phyloP scores from a whole-genome alignment of 2,329 filamentous ascomycete species.

The Nigrospora oryzae region DNA sequence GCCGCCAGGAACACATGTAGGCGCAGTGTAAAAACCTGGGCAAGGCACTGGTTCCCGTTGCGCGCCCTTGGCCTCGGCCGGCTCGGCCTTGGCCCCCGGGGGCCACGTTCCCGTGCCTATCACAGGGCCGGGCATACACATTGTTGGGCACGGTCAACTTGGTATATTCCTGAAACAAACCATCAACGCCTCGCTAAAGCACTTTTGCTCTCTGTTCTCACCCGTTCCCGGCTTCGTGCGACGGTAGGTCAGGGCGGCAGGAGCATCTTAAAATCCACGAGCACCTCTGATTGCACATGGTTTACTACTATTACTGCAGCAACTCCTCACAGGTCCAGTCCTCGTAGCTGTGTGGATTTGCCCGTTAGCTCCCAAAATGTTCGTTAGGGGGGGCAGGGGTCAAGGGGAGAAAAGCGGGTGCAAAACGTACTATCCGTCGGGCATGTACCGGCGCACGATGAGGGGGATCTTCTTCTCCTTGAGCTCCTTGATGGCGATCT shows the following conservation, averaged over 20 bases:
- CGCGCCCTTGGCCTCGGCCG: no score
- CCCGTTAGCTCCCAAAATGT: not conserved
- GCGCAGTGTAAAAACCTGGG: no score
- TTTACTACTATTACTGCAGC: slow-evolving; percentile 40
- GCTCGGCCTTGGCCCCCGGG: no score
- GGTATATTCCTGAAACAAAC: slow-evolving; percentile 2
- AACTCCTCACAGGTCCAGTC: slow-evolving; percentile 99
- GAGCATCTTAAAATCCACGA: not conserved
- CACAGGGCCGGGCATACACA: no score
- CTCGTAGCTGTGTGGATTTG: slow-evolving; percentile 65
- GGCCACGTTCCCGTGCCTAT: no score
- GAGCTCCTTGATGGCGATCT: slow-evolving; percentile 96
- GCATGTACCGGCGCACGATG: slow-evolving; percentile 89
- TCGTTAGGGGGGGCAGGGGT: not conserved
- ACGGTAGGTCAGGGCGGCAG: not conserved
- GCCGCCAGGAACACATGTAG: no score
- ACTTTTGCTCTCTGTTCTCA: not conserved
- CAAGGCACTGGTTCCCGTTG: no score
- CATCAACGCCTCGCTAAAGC: slow-evolving; percentile 3
- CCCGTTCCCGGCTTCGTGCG: no score
- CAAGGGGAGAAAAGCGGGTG: slow-evolving; percentile 4
- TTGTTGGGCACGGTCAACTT: not conserved
- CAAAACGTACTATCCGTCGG: slow-evolving; percentile 79
- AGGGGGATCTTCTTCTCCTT: slow-evolving; percentile 97
- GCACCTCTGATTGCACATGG: not conserved